Conservation (phyloP, 2,329 filamentous ascomycete genomes). For the Phialophora verrucosa region DNA sequence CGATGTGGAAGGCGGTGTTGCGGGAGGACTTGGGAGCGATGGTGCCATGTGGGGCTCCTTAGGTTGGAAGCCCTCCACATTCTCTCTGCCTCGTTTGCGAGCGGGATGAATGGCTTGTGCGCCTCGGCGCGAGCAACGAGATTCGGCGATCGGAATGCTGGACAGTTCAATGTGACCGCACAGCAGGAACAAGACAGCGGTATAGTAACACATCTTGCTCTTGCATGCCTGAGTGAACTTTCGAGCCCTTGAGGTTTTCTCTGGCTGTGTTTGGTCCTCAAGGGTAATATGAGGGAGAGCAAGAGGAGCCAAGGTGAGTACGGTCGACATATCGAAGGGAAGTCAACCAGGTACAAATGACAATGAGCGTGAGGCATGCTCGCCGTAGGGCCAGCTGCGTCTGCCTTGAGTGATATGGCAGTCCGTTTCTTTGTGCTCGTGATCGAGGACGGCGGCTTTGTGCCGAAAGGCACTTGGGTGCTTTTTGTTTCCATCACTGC, state of each 20-base stretch:
- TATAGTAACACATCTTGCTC: slow-evolving; percentile 35
- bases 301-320: neutral
- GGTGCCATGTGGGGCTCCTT: neutral
- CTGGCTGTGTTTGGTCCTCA: neutral
- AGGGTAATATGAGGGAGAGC: neutral
- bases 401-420: slow-evolving; percentile 5
- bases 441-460: neutral
- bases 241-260: neutral
- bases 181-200: slow-evolving; percentile 30
- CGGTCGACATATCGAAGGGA: neutral
- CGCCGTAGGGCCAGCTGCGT: neutral
- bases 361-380: neutral
- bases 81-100: neutral
- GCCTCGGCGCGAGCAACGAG: slow-evolving; percentile 13
- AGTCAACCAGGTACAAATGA: neutral
- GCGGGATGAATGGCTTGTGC: neutral
- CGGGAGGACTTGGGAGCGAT: neutral
- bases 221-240: neutral
- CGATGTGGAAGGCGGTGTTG: neutral
- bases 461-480: neutral
- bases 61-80: neutral
- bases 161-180: slow-evolving; percentile 31
- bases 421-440: slow-evolving; percentile 1
- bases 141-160: slow-evolving; percentile 21
- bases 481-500: neutral